Conservation (phyloP, 202 grass and related monocot genomes). For the Schoenoplectus triqueter region DNA sequence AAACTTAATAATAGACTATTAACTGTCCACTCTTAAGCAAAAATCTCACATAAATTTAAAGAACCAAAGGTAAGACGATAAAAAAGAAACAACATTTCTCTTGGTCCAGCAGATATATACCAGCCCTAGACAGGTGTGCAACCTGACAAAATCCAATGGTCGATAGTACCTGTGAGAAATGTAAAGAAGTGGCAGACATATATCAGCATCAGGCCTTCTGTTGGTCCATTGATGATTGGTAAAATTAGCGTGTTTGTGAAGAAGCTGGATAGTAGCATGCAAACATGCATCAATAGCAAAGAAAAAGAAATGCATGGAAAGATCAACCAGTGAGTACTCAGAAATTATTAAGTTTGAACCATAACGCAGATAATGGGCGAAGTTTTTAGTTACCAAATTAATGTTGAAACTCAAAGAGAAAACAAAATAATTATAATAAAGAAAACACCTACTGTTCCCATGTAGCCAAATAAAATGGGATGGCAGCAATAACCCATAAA, state of each 20-base stretch:
- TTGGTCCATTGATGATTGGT: constrained; percentile 90
- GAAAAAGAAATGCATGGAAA: constrained; percentile 19
- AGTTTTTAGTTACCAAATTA: not conserved
- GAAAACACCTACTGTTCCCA: constrained; percentile 92
- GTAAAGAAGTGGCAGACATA: constrained; percentile 89
- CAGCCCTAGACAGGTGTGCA: not conserved
- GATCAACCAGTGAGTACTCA: constrained; percentile 21
- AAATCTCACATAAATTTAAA: not conserved
- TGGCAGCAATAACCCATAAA: constrained; percentile 89
- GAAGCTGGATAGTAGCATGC: constrained; percentile 60
- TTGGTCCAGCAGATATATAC: not conserved
- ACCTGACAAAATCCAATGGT: not conserved
- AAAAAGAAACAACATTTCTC: not conserved
- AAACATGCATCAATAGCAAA: constrained; percentile 38
- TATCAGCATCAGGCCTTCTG: constrained; percentile 98
- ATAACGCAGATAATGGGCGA: constrained; percentile 1
- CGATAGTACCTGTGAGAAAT: constrained; percentile 70
- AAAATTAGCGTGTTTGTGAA: constrained; percentile 98
- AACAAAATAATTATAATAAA: constrained; percentile 34
- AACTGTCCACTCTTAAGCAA: not conserved
- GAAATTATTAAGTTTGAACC: constrained; percentile 36
- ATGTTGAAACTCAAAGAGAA: constrained; percentile 4
- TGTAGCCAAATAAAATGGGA: constrained; percentile 96
- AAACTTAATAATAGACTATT: constrained; percentile 1
- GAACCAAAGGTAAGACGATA: not conserved